Conservation (phyloP, 441 rosid genomes). For the Populus hybrid region DNA sequence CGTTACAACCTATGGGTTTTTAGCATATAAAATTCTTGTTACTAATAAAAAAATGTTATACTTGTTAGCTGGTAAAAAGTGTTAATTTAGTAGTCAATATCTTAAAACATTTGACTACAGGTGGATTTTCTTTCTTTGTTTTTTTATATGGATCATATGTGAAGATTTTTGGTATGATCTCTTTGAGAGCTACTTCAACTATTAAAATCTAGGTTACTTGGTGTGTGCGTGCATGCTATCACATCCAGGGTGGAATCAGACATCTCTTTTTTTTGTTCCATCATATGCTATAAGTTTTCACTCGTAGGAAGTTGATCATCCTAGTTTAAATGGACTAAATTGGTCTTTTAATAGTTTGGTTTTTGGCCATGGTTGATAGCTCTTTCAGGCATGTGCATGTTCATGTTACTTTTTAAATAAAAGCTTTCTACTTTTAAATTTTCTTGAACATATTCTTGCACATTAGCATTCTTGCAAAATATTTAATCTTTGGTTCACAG, state of each 20-base stretch:
- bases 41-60: not conserved
- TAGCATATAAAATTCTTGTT: not conserved
- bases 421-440: not conserved
- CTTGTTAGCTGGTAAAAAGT: not conserved
- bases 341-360: not conserved
- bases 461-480: constrained; percentile 18
- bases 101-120: not conserved
- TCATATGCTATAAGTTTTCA: not conserved
- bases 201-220: not conserved
- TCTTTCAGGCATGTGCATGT: not conserved
- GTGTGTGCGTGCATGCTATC: not conserved
- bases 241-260: not conserved
- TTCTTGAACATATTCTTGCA: not conserved
- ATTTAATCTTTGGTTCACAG: constrained; percentile 59
- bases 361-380: constrained; percentile 1
- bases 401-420: not conserved
- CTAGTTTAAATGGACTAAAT: not conserved
- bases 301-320: not conserved
- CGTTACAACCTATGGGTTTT: not conserved
- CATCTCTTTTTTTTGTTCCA: not conserved
- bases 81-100: not conserved
- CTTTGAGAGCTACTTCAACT: not conserved
- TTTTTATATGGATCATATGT: not conserved
- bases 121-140: not conserved
- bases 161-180: not conserved